Evolutionary conservation across 2,329 filamentous ascomycete genomes (phyloP).

Genomic region (Fusarium annulatum): DNA sequence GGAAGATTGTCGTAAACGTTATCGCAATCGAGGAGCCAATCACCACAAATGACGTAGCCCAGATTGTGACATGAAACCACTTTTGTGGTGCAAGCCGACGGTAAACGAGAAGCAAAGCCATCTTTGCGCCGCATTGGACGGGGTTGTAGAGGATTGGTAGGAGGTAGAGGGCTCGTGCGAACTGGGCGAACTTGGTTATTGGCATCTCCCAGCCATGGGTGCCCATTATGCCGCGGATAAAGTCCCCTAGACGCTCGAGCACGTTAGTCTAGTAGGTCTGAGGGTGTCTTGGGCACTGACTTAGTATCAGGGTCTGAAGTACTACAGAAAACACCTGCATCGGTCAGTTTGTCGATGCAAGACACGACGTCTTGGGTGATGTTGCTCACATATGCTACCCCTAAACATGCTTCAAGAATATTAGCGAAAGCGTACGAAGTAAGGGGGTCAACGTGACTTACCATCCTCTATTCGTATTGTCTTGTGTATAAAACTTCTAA

Average conservation of each 20-base stretch:
- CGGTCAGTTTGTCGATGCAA: background rate
- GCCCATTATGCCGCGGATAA: constrained; percentile 19
- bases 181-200: constrained; percentile 11
- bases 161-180: constrained; percentile 1
- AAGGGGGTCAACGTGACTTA: background rate
- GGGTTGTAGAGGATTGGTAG: constrained; percentile 30
- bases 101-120: constrained; percentile 15
- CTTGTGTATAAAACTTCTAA: constrained; percentile 21
- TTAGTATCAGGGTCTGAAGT: constrained; percentile 19
- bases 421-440: background rate
- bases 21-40: constrained; percentile 21
- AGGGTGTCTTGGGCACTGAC: background rate
- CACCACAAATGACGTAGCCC: constrained; percentile 6
- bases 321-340: constrained; percentile 17
- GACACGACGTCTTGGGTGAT: background rate
- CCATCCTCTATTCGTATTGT: constrained; percentile 11
- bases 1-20: constrained; percentile 20
- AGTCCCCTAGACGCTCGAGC: constrained; percentile 5
- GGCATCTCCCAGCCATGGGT: constrained; percentile 34
- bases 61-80: constrained; percentile 15
- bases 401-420: background rate
- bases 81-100: constrained; percentile 6
- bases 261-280: background rate
- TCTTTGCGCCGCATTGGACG: constrained; percentile 15
- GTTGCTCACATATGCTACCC: constrained; percentile 11